A percentile compares a stretch with the other conserved stretches of the same genome.
These are phyloP conservation scores for Phytophthora palmivora DNA, from an alignment of 352 stramenopile species.

Conservation along the genomic window DNA sequence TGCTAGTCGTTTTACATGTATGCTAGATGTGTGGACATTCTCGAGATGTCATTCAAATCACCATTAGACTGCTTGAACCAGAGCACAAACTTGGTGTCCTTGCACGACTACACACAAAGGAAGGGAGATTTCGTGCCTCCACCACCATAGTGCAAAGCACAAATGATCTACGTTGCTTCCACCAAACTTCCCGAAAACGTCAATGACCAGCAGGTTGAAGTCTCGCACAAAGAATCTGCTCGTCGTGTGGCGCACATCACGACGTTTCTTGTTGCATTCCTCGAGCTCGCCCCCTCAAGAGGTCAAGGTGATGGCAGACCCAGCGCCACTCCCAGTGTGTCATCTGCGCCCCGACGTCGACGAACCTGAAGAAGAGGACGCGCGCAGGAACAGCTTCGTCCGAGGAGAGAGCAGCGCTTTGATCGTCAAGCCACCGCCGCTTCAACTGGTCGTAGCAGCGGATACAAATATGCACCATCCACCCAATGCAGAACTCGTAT, in stretches of 20 bases:
- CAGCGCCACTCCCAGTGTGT: constrained; percentile 19
- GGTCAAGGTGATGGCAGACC: constrained; percentile 30
- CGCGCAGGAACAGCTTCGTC: constrained; percentile 6
- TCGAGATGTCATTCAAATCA: too few species aligned
- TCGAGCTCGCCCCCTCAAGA: constrained; percentile 13
- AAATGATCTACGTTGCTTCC: neutral
- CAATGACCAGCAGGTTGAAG: too few species aligned
- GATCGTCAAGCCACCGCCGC: constrained; percentile 36
- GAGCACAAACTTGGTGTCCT: constrained; percentile 6
- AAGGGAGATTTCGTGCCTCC: too few species aligned
- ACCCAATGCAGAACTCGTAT: constrained; percentile 32
- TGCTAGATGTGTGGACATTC: too few species aligned
- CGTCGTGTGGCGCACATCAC: constrained; percentile 34
- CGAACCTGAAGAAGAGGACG: constrained; percentile 47
- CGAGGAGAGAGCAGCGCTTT: constrained; percentile 23
- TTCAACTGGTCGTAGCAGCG: constrained; percentile 18
- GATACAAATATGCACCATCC: constrained; percentile 20
- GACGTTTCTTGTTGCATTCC: constrained; percentile 27
- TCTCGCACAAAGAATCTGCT: constrained; percentile 20
- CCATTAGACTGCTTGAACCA: too few species aligned
- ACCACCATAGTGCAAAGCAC: neutral
- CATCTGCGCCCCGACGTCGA: constrained; percentile 25
- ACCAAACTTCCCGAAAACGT: too few species aligned
- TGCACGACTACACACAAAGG: neutral
- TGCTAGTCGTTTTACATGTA: too few species aligned